A percentile compares a stretch with the other conserved stretches of the same genome.
Evolutionary conservation across 176 grass and related monocot genomes (phyloP).

Genomic region (Raddia distichophylla): DNA sequence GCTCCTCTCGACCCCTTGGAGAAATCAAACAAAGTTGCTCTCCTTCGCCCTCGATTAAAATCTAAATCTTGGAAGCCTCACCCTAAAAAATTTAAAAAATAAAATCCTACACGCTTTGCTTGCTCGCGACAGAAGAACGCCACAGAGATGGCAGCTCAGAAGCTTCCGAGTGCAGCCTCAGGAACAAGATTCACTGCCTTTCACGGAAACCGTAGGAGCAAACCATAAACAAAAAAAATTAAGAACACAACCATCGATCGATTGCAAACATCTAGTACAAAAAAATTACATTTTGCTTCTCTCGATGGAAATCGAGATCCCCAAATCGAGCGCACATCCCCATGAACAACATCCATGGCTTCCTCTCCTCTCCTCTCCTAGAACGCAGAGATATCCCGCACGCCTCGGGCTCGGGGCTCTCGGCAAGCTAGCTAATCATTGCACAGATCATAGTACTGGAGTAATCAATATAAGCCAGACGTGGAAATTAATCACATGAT

Average conservation of each 20-base stretch:
- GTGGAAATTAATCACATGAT: neutral
- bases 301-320: constrained; percentile 57
- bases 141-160: constrained; percentile 53
- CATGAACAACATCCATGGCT: constrained; percentile 48
- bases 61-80: constrained; percentile 20
- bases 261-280: constrained; percentile 6
- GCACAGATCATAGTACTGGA: neutral
- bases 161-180: constrained; percentile 48
- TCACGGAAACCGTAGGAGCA: constrained; percentile 25
- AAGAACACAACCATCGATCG: neutral
- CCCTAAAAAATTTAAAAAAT: neutral
- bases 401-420: constrained; percentile 14
- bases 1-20: constrained; percentile 22
- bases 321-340: constrained; percentile 17
- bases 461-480: constrained; percentile 7
- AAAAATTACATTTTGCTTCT: constrained; percentile 23
- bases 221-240: constrained; percentile 8
- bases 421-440: neutral
- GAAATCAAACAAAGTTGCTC: constrained; percentile 35
- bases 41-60: constrained; percentile 8
- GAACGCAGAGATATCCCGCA: constrained; percentile 31
- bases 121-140: constrained; percentile 34
- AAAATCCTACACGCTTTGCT: constrained; percentile 41
- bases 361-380: constrained; percentile 25
- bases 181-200: constrained; percentile 3